These are phyloP conservation scores for Phytophthora colocasiae DNA, from an alignment of 352 stramenopile genomes.

Conservation along the genomic window DNA sequence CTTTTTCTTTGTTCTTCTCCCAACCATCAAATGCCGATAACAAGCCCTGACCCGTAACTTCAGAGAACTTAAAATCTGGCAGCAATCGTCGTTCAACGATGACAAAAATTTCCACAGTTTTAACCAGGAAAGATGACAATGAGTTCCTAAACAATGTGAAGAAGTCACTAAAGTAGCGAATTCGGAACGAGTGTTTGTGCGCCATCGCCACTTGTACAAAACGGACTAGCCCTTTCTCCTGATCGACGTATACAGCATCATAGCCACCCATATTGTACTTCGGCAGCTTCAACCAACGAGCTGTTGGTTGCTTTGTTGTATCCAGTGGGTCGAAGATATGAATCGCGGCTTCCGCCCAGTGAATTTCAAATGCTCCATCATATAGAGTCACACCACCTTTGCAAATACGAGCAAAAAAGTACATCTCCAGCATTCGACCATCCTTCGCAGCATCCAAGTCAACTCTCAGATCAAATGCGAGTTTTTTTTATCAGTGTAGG, in stretches of 20 bases:
- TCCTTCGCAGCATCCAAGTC: background rate
- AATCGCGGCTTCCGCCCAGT: background rate
- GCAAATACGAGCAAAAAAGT: background rate
- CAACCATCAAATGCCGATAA: background rate
- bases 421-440: background rate
- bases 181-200: conserved; percentile 1
- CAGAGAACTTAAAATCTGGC: background rate
- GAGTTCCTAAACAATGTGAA: background rate
- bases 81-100: conserved; percentile 5
- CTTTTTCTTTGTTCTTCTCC: conserved; percentile 2
- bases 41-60: background rate
- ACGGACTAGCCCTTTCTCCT: background rate
- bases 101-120: conserved; percentile 21
- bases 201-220: conserved; percentile 17
- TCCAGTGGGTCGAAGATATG: background rate
- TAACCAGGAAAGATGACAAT: background rate
- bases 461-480: background rate
- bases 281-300: background rate
- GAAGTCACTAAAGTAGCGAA: conserved; percentile 2
- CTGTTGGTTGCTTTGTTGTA: background rate
- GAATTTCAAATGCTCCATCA: background rate
- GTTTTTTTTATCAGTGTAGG: background rate
- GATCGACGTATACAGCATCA: conserved; percentile 25
- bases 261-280: conserved; percentile 16
- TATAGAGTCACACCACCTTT: background rate